These are phyloP conservation scores for Melanomma pulvis-pyrius DNA, from an alignment of 495 filamentous ascomycete genomes.

Conservation along the genomic window DNA sequence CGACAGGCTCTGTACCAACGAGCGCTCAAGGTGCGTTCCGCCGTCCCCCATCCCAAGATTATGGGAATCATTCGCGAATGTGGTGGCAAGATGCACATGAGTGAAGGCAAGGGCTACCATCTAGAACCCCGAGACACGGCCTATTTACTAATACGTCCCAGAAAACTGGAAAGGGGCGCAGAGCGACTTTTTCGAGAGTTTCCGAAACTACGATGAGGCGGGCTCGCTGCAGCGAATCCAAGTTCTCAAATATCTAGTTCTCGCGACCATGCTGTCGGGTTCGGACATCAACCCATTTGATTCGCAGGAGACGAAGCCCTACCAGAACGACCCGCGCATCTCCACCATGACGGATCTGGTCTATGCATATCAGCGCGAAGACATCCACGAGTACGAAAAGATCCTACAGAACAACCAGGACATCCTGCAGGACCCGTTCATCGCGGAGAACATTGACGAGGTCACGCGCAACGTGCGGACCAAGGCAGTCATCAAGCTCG, in stretches of 20 bases:
- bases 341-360: constrained; percentile 96
- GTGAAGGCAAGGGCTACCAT: constrained; percentile 64
- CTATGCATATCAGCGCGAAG: constrained; percentile 93
- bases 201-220: constrained; percentile 98
- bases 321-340: constrained; percentile 92
- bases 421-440: constrained; percentile 88
- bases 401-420: constrained; percentile 88
- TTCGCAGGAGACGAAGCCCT: constrained; percentile 98
- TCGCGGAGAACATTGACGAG: constrained; percentile 98
- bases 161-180: constrained; percentile 98
- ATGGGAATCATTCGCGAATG: constrained; percentile 99
- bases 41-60: constrained; percentile 96
- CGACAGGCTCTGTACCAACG: constrained; percentile 76
- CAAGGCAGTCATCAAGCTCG: constrained; percentile 89
- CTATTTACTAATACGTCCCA: constrained; percentile 31
- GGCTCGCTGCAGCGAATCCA: constrained; percentile 95
- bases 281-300: constrained; percentile 99
- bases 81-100: constrained; percentile 99
- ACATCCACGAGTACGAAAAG: constrained; percentile 87
- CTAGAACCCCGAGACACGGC: constrained; percentile 1
- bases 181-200: constrained; percentile 97
- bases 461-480: constrained; percentile 98
- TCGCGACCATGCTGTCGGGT: constrained; percentile 98
- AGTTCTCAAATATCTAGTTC: constrained; percentile 93
- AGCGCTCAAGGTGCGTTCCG: constrained; percentile 86